phyloP scores from a whole-genome alignment of 345 rosid genomes.

The Psidium guajava region DNA sequence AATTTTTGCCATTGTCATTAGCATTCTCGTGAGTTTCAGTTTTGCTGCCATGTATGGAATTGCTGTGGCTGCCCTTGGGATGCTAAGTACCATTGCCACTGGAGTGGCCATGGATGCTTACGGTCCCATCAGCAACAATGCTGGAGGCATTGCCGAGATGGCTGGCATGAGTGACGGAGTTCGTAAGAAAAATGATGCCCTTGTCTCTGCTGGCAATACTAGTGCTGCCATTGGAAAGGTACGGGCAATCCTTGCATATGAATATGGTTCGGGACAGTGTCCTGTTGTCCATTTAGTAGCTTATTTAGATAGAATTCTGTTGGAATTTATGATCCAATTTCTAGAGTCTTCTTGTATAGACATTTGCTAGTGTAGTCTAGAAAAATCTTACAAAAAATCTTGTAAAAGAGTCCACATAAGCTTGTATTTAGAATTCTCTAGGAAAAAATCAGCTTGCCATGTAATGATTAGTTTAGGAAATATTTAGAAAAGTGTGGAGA shows the following conservation, averaged over 20 bases:
- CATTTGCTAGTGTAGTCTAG: no score
- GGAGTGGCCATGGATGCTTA: constrained; percentile 22
- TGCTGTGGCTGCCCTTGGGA: constrained; percentile 30
- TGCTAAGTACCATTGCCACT: constrained; percentile 33
- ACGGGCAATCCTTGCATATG: neutral
- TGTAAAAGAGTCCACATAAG: no score
- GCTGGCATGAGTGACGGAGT: constrained; percentile 11
- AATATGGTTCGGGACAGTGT: neutral
- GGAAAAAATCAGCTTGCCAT: no score
- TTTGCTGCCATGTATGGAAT: constrained; percentile 29
- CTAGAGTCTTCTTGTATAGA: no score
- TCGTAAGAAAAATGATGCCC: neutral
- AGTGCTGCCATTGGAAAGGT: constrained; percentile 31
- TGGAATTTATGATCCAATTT: no score
- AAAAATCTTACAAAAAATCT: no score
- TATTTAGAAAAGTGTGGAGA: no score
- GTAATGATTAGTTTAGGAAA: no score
- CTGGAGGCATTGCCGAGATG: constrained; percentile 28
- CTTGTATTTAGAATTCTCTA: no score
- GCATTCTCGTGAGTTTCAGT: constrained; percentile 18
- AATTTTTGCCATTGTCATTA: constrained; percentile 14
- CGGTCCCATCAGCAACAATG: constrained; percentile 29
- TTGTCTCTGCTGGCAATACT: constrained; percentile 27
- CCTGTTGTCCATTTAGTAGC: neutral
- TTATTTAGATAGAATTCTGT: neutral